These are phyloP conservation scores for Nigrospora osmanthi DNA, from an alignment of 2,329 filamentous ascomycete species.

Conservation along the genomic window DNA sequence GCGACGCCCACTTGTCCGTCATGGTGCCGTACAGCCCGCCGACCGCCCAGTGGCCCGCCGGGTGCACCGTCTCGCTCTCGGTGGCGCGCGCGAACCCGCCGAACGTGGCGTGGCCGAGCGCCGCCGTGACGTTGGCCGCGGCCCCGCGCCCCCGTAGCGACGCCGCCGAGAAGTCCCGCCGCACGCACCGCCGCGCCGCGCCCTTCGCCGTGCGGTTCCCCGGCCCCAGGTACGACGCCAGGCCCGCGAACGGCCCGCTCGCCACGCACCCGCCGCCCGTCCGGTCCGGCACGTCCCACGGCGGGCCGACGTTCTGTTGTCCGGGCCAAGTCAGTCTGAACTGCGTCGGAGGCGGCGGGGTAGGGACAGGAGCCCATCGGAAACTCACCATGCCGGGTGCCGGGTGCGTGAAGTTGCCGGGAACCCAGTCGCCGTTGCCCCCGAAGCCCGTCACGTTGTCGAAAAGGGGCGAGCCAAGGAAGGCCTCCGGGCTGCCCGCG, in stretches of 20 bases:
- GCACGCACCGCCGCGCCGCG: background rate
- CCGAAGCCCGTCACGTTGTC: constrained; percentile 6
- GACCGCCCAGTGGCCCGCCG: constrained; percentile 3
- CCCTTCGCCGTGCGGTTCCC: background rate
- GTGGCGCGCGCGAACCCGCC: background rate
- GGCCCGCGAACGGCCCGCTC: background rate
- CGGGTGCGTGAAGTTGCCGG: constrained; percentile 1
- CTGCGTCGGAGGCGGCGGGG: background rate
- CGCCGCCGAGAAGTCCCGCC: background rate
- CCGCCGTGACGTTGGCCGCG: background rate
- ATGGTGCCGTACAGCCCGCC: constrained; percentile 4
- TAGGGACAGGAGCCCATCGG: background rate
- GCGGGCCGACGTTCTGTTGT: background rate
- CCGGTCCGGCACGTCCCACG: background rate
- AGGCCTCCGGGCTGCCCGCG: constrained; percentile 2
- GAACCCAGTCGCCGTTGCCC: constrained; percentile 6
- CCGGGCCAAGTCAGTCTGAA: too few relatives aligned
- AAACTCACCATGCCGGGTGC: constrained; percentile 1
- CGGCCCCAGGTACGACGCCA: background rate
- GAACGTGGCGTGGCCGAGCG: background rate
- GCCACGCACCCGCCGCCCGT: background rate
- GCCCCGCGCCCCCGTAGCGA: background rate
- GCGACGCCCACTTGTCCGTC: constrained; percentile 3
- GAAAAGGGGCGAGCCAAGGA: constrained; percentile 7
- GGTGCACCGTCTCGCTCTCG: background rate